These are phyloP conservation scores for Candida stauntonica DNA, from an alignment of 805 yeast genomes.

Conservation along the genomic window DNA sequence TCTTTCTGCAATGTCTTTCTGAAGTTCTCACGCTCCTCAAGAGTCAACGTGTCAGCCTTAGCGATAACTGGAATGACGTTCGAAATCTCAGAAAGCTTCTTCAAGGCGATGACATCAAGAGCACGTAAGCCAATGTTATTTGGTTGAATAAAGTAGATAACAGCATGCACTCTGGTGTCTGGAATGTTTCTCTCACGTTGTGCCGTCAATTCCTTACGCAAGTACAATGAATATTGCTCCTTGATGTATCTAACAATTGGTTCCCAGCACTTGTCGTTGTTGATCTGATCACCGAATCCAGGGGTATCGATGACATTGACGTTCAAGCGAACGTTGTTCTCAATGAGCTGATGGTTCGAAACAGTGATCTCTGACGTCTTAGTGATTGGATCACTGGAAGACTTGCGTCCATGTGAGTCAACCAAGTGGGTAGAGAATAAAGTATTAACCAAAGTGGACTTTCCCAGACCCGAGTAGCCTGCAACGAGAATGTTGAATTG, in stretches of 20 bases:
- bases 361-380: constrained; percentile 84
- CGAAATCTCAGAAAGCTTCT: constrained; percentile 80
- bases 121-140: constrained; percentile 80
- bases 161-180: constrained; percentile 92
- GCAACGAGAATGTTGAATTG: constrained; percentile 93
- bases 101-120: constrained; percentile 77
- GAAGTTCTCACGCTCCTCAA: constrained; percentile 75
- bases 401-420: constrained; percentile 66
- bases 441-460: constrained; percentile 87
- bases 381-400: constrained; percentile 66
- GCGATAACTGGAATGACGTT: constrained; percentile 96
- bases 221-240: constrained; percentile 88
- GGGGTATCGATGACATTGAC: constrained; percentile 94
- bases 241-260: constrained; percentile 91
- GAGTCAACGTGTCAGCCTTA: constrained; percentile 84
- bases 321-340: constrained; percentile 82
- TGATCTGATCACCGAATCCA: constrained; percentile 95
- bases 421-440: constrained; percentile 80
- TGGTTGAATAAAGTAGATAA: constrained; percentile 87
- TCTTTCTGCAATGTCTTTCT: constrained; percentile 76
- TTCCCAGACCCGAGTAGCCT: constrained; percentile 92
- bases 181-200: constrained; percentile 78
- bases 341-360: constrained; percentile 64
- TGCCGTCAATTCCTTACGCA: constrained; percentile 92
- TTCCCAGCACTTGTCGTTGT: constrained; percentile 95